Evolutionary conservation across 768 basidiomycete species (phyloP), one percentile per base, ranked within the genome.

Genomic region (Cubamyces lactineus): DNA sequence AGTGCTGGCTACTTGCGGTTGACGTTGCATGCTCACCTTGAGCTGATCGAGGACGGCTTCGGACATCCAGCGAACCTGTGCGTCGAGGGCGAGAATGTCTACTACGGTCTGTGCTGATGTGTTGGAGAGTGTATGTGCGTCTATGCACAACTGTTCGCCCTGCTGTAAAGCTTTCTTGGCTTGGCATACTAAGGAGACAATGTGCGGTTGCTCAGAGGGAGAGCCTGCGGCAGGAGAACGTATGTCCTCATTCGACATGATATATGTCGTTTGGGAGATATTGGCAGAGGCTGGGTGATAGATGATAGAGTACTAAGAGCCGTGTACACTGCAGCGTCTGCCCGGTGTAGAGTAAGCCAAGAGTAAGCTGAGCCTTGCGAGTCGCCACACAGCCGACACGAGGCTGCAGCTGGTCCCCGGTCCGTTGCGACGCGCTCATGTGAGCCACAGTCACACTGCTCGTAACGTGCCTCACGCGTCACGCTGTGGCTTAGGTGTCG

Each of bases 141-240:
- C 80, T 1, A 83, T 83, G 69, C 92, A 94, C 5, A 94, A 80
- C 52, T 86, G 82, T 75, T 92, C 82, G 1, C 91, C 92, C 41
- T 87, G 84, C 64, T 91, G 86, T 2, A 94, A 81, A 0, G 90
- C 92, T 68, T 89, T 90, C 80, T 92, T 89, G 2, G 92, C 92
- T 68, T 91, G 87, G 1, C 89, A 77, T 12, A 91, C 89, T 11
- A 94, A 84, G 23, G 89, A 85, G 38, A 90, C 82, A 21, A 93
- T 84, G 62, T 89, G 84, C 3, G 87, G 82, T 57, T 84, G 83
- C 53, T 82, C 81, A 5, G 71, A 19, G 2, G 57, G 41, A 11
- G 60, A 21, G 2, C 30, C 24, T 8, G 40, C 54, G 5, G 56
- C 21, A 12, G 34, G 53, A 2, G 64, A 42, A 41, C 34, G 5